Percentiles rank a stretch among this genome's conserved stretches.
Evolutionary conservation across 2,329 filamentous ascomycete genomes (phyloP).

Genomic region (Raffaelea ambrosiae): DNA sequence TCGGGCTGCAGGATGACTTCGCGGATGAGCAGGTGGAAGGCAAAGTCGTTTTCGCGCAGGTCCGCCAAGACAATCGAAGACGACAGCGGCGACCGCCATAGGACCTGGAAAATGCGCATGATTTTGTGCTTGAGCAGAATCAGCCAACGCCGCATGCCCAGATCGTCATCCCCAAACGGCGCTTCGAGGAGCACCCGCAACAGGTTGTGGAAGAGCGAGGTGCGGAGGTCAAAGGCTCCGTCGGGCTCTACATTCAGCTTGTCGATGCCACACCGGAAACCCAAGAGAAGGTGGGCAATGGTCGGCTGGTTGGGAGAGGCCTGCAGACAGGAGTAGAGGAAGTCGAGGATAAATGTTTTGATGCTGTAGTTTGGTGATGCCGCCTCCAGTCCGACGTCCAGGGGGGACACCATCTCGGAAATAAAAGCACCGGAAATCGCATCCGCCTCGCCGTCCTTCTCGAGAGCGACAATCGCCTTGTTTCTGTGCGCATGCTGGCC

Average conservation of each 20-base stretch:
- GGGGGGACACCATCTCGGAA: slow-evolving; percentile 54
- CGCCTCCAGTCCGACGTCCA: slow-evolving; percentile 66
- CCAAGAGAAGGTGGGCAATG: slow-evolving; percentile 83
- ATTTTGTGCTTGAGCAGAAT: slow-evolving; percentile 59
- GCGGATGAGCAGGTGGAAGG: slow-evolving; percentile 67
- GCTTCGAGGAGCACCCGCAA: slow-evolving; percentile 63
- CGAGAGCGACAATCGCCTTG: slow-evolving; percentile 81
- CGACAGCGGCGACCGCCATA: slow-evolving; percentile 80
- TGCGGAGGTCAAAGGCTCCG: slow-evolving; percentile 61
- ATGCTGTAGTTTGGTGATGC: slow-evolving; percentile 67
- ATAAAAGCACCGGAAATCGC: slow-evolving; percentile 69
- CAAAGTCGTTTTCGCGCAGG: slow-evolving; percentile 68
- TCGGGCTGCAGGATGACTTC: slow-evolving; percentile 63
- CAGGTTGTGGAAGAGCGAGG: slow-evolving; percentile 77
- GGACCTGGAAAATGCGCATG: slow-evolving; percentile 65
- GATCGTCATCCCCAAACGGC: slow-evolving; percentile 52
- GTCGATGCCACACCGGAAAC: slow-evolving; percentile 70
- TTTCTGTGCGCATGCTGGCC: slow-evolving; percentile 60
- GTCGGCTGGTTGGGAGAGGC: slow-evolving; percentile 70
- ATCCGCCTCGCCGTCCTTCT: slow-evolving; percentile 70
- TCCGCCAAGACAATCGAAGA: slow-evolving; percentile 66
- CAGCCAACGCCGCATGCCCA: slow-evolving; percentile 57
- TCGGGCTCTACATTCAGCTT: slow-evolving; percentile 59
- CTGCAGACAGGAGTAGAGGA: slow-evolving; percentile 72
- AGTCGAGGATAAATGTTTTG: slow-evolving; percentile 77